Evolutionary conservation across 129 eudicot genomes (phyloP), one percentile per base, ranked within the genome.

Genomic region (Sambucus nigra): DNA sequence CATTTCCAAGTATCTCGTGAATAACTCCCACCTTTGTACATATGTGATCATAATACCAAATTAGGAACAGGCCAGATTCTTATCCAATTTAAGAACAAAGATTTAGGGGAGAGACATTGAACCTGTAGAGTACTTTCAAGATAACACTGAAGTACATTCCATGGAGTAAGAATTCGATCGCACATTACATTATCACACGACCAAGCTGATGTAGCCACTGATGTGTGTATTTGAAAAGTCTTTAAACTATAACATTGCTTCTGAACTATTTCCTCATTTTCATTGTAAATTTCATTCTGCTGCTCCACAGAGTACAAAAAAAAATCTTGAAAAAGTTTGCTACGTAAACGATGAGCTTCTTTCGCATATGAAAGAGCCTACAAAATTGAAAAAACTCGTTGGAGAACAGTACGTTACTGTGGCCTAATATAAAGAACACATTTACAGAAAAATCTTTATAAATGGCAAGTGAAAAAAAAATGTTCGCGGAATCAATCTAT

Each of bases 41-140:
- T 49, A 38, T 35, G 25, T 5, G 64, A 73, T 59, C 57, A 60
- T 41, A 20, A 47, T 27, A 58, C 53, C n/a, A 60, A 47, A 26
- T 33, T 7, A 53, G 18, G 22, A 47, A 20, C 10, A 19, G 19
- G 44, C 16, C 42, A 49, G 60, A 39, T 25, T 7, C 20, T 10
- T 12, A 20, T n/a, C 25, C n/a, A 61, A 38, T 39, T 41, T 32
- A 14, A 19, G 53, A 51, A 18, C 25, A 28, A 50, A 55, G 21
- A 10, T 46, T 65, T 60, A 9, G n/a, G 62, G 31, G 26, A 25
- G 52, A 21, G 25, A 54, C 31, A 56, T 23, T 50, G 23, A 68
- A 91, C 99, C 99, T 91, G 99, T 56, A 86, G 70, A 51, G 66
- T 72, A 87, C 99, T 91, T 73, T 91, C 95, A 67, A 91, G 95